Evolutionary conservation across 208 protist genomes (phyloP), one percentile per base, ranked within the genome.

Genomic region (Trypanosoma melophagium): DNA sequence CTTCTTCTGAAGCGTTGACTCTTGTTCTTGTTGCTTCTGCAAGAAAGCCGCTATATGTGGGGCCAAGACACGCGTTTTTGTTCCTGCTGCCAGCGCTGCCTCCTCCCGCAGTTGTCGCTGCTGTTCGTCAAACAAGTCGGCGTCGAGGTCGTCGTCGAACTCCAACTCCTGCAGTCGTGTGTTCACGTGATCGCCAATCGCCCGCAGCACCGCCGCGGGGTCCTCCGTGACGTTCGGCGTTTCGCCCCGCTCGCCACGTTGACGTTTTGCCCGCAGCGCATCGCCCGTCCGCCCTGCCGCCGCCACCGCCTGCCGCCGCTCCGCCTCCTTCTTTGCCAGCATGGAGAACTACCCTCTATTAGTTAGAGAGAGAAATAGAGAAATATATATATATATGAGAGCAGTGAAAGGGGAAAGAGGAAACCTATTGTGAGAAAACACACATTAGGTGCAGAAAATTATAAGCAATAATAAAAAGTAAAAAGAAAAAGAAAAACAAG

Each of bases 121-220:
- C 9, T 79, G 61, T 64, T 95, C 87, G 42, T 92, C 85, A 67
- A 87, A 86, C 31, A 89, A 70, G 44, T 92, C 87, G 5, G 80
- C 81, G 60, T 95, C 83, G 12, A 92, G 52, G 52, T 94, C 88
- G 25, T 94, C 83, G 21, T 63, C 68, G 66, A 70, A 72, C 31
- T 72, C 69, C 24, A 81, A 47, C 45, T 84, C 69, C 21, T 75
- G 81, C 45, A 94, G 67, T 13, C 87, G 90, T 2, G 90, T 94
- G 77, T 96, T 86, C 31, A 96, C 80, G 71, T 96, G 57, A 50
- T 94, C 90, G 25, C 90, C 90, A 66, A 96, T 79, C 9, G 65
- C 60, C 2, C 81, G 75, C 12, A 96, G 79, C 19, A 71, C 28
- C n/a, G 60, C 17, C 0, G 60, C 28, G 1, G 65, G 72, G 28